A percentile compares a stretch with the other conserved stretches of the same genome.
These are phyloP conservation scores for Lasiodiplodia sp. DNA, from an alignment of 2,329 filamentous ascomycete species.

Conservation along the genomic window DNA sequence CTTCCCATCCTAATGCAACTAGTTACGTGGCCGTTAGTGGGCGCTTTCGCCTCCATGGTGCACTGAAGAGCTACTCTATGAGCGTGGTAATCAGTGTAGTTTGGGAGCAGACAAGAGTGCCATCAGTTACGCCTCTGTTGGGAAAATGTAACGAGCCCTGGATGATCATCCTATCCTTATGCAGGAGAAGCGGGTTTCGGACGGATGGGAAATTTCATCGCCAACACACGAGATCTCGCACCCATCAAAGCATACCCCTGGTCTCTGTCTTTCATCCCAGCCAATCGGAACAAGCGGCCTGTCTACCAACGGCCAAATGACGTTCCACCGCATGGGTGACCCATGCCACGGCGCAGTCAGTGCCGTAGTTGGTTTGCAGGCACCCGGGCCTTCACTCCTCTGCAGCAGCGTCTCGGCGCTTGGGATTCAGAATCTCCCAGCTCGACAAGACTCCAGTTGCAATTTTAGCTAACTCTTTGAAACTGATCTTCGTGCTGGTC, in stretches of 20 bases:
- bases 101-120: background rate
- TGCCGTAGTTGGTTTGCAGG: background rate
- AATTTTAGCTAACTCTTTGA: background rate
- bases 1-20: background rate
- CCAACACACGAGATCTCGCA: slow-evolving; percentile 4
- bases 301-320: background rate
- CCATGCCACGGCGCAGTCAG: background rate
- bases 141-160: background rate
- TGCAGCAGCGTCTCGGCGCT: background rate
- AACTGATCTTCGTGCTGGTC: background rate
- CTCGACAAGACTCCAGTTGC: background rate
- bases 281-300: slow-evolving; percentile 12
- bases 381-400: background rate
- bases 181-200: background rate
- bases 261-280: background rate
- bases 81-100: background rate
- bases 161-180: background rate
- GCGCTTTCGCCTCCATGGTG: background rate
- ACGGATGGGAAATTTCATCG: slow-evolving; percentile 4
- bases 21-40: slow-evolving; percentile 2
- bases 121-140: background rate
- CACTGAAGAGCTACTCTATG: background rate
- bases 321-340: slow-evolving; percentile 5
- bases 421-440: background rate
- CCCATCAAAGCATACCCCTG: slow-evolving; percentile 6